phyloP scores from a whole-genome alignment of 2,329 filamentous ascomycete species.

The Coniella lustricola region DNA sequence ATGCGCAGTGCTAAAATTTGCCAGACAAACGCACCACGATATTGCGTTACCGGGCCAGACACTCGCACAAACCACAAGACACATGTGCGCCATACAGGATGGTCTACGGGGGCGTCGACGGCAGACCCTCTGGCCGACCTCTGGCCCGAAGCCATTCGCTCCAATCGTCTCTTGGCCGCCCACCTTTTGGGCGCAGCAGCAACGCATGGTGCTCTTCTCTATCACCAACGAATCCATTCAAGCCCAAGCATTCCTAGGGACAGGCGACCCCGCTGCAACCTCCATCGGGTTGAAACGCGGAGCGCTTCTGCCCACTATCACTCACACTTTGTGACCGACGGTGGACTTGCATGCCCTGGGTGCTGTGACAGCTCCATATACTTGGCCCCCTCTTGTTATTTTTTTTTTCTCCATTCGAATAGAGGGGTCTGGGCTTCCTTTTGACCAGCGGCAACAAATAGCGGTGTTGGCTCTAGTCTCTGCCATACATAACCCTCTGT shows the following conservation, averaged over 20 bases:
- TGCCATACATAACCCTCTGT: constrained; percentile 42
- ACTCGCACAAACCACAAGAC: constrained; percentile 1
- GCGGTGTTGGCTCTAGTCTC: constrained; percentile 10
- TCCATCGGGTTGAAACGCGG: constrained; percentile 10
- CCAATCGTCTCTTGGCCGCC: not conserved
- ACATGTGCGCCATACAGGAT: no score
- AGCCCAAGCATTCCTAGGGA: constrained; percentile 2
- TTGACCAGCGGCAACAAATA: not conserved
- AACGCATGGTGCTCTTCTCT: not conserved
- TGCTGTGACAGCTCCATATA: constrained; percentile 10
- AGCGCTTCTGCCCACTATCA: constrained; percentile 15
- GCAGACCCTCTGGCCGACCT: not conserved
- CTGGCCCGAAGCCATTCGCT: not conserved
- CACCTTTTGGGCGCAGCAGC: not conserved
- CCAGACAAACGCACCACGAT: constrained; percentile 13
- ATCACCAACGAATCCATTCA: constrained; percentile 6
- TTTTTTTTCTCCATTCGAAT: not conserved
- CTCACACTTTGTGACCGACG: constrained; percentile 17
- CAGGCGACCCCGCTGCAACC: constrained; percentile 7
- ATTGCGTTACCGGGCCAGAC: constrained; percentile 4
- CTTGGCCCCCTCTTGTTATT: not conserved
- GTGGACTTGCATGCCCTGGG: constrained; percentile 16
- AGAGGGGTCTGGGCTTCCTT: not conserved
- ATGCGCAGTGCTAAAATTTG: constrained; percentile 24
- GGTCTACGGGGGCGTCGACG: constrained; percentile 2